These are phyloP conservation scores for Exserohilum rostratum DNA, from an alignment of 2,329 filamentous ascomycete species.

Conservation along the genomic window DNA sequence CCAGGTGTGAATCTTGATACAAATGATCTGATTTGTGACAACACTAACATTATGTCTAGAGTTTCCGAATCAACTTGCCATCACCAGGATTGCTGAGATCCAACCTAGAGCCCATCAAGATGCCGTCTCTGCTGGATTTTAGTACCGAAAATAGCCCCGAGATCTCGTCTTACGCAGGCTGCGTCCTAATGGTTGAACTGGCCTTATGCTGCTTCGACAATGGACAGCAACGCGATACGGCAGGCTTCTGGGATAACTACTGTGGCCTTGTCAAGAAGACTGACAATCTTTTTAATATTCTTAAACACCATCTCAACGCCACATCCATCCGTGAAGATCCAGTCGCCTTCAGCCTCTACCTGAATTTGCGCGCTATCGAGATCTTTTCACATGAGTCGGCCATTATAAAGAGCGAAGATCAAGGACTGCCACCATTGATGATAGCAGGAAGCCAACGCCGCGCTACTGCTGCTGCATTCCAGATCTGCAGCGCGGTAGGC, in stretches of 20 bases:
- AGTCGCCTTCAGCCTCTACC: not conserved
- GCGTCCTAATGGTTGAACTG: not conserved
- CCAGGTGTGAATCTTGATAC: not conserved
- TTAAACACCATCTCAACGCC: slow-evolving; percentile 1
- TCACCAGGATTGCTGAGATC: not conserved
- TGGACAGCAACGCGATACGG: not conserved
- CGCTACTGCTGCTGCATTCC: not conserved
- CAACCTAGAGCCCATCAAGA: not conserved
- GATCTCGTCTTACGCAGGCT: not conserved
- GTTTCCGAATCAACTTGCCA: not conserved
- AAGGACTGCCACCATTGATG: not conserved
- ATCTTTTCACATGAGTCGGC: slow-evolving; percentile 1
- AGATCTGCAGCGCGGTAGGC: slow-evolving; percentile 3
- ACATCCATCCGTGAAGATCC: slow-evolving; percentile 4
- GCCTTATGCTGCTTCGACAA: slow-evolving; percentile 3
- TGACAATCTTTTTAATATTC: not conserved
- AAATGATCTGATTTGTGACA: not conserved
- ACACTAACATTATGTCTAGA: not conserved
- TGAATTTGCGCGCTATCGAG: not conserved
- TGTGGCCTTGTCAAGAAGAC: not conserved
- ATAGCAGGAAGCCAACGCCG: not conserved
- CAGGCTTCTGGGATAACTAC: slow-evolving; percentile 1
- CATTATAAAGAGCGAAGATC: not conserved
- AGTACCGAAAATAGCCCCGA: not conserved
- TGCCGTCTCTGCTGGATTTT: not conserved